Base-by-base conservation (phyloP, 257 asterid species). In the Petunia axillaris region DNA sequence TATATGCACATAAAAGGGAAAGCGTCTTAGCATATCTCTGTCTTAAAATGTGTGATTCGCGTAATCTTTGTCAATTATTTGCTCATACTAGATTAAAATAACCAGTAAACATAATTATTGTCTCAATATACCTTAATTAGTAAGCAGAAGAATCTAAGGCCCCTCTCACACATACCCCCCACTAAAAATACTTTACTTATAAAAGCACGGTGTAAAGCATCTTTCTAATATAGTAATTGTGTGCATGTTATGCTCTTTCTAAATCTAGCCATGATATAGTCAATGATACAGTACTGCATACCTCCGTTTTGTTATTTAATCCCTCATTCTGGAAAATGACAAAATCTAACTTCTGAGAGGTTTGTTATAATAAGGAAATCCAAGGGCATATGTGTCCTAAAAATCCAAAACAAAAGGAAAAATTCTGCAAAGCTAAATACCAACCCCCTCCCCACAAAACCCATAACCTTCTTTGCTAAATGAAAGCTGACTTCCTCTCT, bases 1-100 rank as follows among this genome's bases (percentile, higher is more conserved):
- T 71, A 54, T 71, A 71, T 48, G 77, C 13, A 35, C 35, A 48
- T 25, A 48, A 48, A 71, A 44, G 15, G 5, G 15, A 71, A 35
- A 48, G 35, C 11, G 10, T 5, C 13, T 71, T 10, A 35, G 48
- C 35, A 35, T 8, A 71, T 71, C 11, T 35, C 35, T 25, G 77
- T 48, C 60, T 71, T 71, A 71, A 71, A 71, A 71, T 48, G 77
- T 48, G 77, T 50, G 77, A 71, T 71, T 71, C 46, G 60, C 13
- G 0, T 71, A 35, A 35, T 48, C 60, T 46, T 46, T 16, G 10
- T 10, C 43, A 46, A 46, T 70, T 70, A 46, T 70, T 70, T 25
- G 43, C 77, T 70, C 44, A 70, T 70, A 70, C 77, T 70, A 25
- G 16, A 10, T 46, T 48, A 71, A 71, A 71, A 48, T 71, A 71